phyloP scores from a whole-genome alignment of 768 basidiomycete species.

The Cystofilobasidium capitatum region DNA sequence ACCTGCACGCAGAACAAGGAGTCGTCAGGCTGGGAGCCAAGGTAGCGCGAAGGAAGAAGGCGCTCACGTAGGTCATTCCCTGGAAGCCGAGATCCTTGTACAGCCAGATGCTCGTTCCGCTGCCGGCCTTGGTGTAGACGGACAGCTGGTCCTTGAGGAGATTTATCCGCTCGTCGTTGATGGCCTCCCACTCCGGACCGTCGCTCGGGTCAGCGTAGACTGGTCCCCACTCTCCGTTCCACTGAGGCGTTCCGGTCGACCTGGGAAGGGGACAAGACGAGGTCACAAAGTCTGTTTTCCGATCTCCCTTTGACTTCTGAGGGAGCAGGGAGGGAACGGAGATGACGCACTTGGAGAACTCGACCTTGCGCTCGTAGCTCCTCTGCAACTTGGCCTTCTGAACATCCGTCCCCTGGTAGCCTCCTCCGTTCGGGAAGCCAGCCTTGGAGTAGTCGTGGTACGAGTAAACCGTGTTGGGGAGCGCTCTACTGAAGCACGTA shows the following conservation, averaged over 20 bases:
- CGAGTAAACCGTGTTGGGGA: slow-evolving; percentile 64
- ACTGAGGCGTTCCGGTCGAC: slow-evolving; percentile 40
- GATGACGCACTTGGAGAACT: slow-evolving; percentile 57
- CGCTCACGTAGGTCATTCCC: slow-evolving; percentile 23
- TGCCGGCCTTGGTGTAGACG: slow-evolving; percentile 55
- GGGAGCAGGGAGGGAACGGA: too few species aligned
- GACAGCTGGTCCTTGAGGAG: slow-evolving; percentile 64
- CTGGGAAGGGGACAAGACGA: background rate
- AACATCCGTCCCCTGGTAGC: slow-evolving; percentile 39
- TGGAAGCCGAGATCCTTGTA: slow-evolving; percentile 61
- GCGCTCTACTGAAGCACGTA: slow-evolving; percentile 46
- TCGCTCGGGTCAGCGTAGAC: slow-evolving; percentile 55
- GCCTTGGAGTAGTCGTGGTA: slow-evolving; percentile 54
- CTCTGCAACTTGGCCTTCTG: slow-evolving; percentile 49
- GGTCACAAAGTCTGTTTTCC: too few species aligned
- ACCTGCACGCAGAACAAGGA: too few species aligned
- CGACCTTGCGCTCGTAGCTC: slow-evolving; percentile 62
- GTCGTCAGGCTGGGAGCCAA: slow-evolving; percentile 66
- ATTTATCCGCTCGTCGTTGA: slow-evolving; percentile 56
- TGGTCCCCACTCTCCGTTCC: slow-evolving; percentile 68
- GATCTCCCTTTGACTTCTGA: too few species aligned
- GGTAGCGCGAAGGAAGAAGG: background rate
- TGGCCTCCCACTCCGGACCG: slow-evolving; percentile 52
- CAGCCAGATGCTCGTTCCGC: slow-evolving; percentile 69
- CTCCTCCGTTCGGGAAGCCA: slow-evolving; percentile 11